Percentiles rank a stretch among this genome's conserved stretches.
Evolutionary conservation across 805 yeast genomes (phyloP).

Genomic region (Teunomyces barrocoloradensis): DNA sequence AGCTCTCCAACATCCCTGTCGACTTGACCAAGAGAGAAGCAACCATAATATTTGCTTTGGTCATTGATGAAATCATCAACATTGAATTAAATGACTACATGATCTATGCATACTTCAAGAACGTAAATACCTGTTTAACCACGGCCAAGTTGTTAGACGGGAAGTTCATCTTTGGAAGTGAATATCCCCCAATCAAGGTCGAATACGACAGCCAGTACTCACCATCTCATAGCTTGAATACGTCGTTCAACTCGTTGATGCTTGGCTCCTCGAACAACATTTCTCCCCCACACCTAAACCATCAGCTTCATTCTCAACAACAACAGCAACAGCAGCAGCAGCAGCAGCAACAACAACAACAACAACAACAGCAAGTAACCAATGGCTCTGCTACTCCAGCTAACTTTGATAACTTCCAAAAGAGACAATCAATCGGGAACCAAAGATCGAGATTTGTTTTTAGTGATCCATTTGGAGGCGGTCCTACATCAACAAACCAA

Average conservation of each 20-base stretch:
- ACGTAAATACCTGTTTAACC: constrained; percentile 37
- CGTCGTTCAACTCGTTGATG: constrained; percentile 26
- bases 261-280: constrained; percentile 22
- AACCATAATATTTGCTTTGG: constrained; percentile 62
- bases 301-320: constrained; percentile 9
- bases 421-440: constrained; percentile 54
- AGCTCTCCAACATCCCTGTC: constrained; percentile 54
- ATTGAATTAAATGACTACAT: constrained; percentile 44
- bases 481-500: constrained; percentile 4
- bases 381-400: neutral
- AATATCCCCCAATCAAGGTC: constrained; percentile 34
- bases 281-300: constrained; percentile 32
- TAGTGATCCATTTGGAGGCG: constrained; percentile 52
- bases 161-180: constrained; percentile 37
- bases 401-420: constrained; percentile 31
- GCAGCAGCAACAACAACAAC: neutral
- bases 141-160: constrained; percentile 41
- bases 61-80: constrained; percentile 54
- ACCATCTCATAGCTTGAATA: constrained; percentile 12
- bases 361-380: neutral
- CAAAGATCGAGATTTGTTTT: constrained; percentile 70
- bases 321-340: no score
- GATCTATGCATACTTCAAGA: constrained; percentile 36
- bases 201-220: constrained; percentile 27
- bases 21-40: constrained; percentile 69